Base-by-base conservation (phyloP, 441 rosid genomes). In the Pelargonium myrrhifolium region DNA sequence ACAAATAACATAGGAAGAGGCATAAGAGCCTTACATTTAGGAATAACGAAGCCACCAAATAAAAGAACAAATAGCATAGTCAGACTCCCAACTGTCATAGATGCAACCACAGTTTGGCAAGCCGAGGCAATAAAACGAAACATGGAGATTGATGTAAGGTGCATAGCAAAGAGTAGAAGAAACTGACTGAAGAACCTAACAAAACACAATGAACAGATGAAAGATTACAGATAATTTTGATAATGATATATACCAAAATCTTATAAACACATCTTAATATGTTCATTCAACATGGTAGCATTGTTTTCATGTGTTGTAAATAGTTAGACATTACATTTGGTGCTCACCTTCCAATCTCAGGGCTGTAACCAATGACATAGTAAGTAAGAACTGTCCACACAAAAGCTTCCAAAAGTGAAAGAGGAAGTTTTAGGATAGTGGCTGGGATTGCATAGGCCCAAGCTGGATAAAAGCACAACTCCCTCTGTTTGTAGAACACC, bases 361-460 rank as follows among this genome's bases (percentile, higher is more conserved):
- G 89, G 70, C 77, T 87, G 47, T 82, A 85, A 63, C 89, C 89
- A 12, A 83, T 80, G 62, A 74, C 85, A 68, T 83, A 83, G 68
- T 85, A 85, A 65, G 89, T 81, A 5, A 85, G 78, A 66, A 72
- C 62, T 1, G 83, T 83, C 87, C 86, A 85, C 37, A 85, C 68
- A 61, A 77, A 68, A 45, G 87, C 71, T 56, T 85, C 81, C 63
- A 83, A 9, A 26, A 83, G 14, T 9, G 89, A 85, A 59, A 85
- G 69, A 12, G 89, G 89, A 17, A 81, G 8, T 59, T 85, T 85
- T 10, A 81, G 69, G 14, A 82, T 65, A 21, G 81, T 12, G n/a
- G 87, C 74, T 7, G 88, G 86, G 35, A 82, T 56, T 2, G 77
- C 78, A 39, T 81, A 84, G 42, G 86, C 86, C 87, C 90, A 86